A percentile compares a stretch with the other conserved stretches of the same genome.
Evolutionary conservation across 2,329 filamentous ascomycete genomes (phyloP).

Genomic region (Colletotrichum echinochloae): DNA sequence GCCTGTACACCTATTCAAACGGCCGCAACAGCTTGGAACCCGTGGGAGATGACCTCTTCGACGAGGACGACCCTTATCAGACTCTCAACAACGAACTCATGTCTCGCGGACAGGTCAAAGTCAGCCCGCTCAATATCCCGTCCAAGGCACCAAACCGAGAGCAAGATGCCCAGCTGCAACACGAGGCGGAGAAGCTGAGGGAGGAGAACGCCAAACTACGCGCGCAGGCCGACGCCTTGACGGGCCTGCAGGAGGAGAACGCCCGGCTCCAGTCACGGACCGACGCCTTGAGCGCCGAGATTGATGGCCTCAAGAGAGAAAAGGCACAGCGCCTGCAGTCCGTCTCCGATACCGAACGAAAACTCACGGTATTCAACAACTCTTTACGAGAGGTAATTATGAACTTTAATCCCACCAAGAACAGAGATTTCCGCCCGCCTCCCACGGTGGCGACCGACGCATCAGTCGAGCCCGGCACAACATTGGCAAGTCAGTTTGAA

Average conservation of each 20-base stretch:
- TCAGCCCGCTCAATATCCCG: conserved; percentile 67
- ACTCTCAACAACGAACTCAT: conserved; percentile 53
- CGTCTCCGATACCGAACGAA: conserved; percentile 72
- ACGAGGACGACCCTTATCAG: conserved; percentile 82
- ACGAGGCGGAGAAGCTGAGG: conserved; percentile 61
- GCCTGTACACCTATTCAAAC: conserved; percentile 77
- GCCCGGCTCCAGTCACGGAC: conserved; percentile 49
- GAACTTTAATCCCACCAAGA: conserved; percentile 68
- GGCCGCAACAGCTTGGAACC: conserved; percentile 69
- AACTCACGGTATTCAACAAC: conserved; percentile 75
- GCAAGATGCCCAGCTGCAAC: conserved; percentile 63
- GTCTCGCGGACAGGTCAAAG: conserved; percentile 52
- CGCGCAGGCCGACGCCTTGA: conserved; percentile 49
- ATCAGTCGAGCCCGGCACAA: conserved; percentile 39
- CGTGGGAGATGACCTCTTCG: conserved; percentile 72
- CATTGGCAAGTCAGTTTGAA: conserved; percentile 70
- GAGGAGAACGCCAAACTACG: conserved; percentile 58
- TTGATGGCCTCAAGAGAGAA: conserved; percentile 52
- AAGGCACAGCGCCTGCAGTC: conserved; percentile 58
- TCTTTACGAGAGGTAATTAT: conserved; percentile 76
- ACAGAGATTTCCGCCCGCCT: conserved; percentile 58
- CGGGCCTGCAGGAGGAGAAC: conserved; percentile 48
- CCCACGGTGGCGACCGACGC: conserved; percentile 44
- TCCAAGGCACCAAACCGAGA: conserved; percentile 67
- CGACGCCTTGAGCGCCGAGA: conserved; percentile 51